Evolutionary conservation across 352 stramenopile species (phyloP).

Genomic region (Pythium plurisporium): DNA sequence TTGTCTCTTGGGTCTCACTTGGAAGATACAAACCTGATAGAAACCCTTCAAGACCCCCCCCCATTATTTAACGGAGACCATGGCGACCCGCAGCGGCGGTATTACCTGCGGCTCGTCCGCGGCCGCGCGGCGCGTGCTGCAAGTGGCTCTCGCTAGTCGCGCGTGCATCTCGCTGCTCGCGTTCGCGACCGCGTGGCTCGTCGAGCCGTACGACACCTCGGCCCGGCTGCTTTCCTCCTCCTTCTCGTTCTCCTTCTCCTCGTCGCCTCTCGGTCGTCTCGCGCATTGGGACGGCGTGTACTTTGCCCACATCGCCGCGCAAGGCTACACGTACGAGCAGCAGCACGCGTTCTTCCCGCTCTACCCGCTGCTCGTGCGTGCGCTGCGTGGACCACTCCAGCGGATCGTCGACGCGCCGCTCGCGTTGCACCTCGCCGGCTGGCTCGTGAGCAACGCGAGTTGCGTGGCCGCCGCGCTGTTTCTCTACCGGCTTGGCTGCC

Average conservation of each 20-base stretch:
- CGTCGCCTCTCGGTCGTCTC: slow-evolving; percentile 35
- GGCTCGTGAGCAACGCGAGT: slow-evolving; percentile 64
- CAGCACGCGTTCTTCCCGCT: slow-evolving; percentile 83
- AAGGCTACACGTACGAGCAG: slow-evolving; percentile 85
- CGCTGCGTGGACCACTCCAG: slow-evolving; percentile 6
- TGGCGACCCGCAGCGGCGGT: too few species aligned
- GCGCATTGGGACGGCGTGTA: slow-evolving; percentile 87
- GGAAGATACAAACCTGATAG: too few species aligned
- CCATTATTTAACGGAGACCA: too few species aligned
- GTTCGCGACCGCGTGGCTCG: slow-evolving; percentile 35
- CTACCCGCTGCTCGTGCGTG: slow-evolving; percentile 55
- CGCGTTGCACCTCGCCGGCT: slow-evolving; percentile 40
- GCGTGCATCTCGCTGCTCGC: slow-evolving; percentile 42
- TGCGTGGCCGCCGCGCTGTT: slow-evolving; percentile 67
- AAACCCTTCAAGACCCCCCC: too few species aligned
- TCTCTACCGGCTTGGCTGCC: slow-evolving; percentile 58
- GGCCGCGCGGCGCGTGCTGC: slow-evolving; percentile 32
- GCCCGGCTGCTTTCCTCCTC: slow-evolving; percentile 21
- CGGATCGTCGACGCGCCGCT: slow-evolving; percentile 21
- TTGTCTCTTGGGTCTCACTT: too few species aligned
- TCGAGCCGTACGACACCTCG: slow-evolving; percentile 72
- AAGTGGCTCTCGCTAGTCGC: slow-evolving; percentile 45
- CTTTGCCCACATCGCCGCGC: slow-evolving; percentile 61
- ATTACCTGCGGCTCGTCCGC: too few species aligned
- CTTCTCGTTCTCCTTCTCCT: not conserved